Base-by-base conservation (phyloP, 768 basidiomycete species). In the Hygrophorus russula region DNA sequence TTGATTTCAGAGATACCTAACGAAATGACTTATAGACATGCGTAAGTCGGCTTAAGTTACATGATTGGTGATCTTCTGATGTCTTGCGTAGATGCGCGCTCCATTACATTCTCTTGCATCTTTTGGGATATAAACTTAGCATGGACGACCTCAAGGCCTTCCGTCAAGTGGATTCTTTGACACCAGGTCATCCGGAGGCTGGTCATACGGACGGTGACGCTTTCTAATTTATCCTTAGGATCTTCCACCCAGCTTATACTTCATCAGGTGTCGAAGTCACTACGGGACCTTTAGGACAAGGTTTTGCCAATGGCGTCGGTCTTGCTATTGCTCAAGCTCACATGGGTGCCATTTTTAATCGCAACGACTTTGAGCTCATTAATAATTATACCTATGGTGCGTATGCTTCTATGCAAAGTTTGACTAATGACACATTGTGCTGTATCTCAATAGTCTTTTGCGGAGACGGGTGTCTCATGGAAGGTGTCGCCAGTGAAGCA, bases 381-480 rank as follows among this genome's bases (percentile, higher is more conserved):
- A 78, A 82, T 63, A 92, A 92, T 68, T 82, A 78, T 63, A 92
- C 88, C 46, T 97, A 90, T 60, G 83, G 89, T 87, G 52, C 41
- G 61, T 43, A 34, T 5, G 33, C 19, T 31, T 20, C 6, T 12
- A 3, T 29, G 14, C 28, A 20, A 4, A 12, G 13, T n/a, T 18
- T 44, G 13, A 27, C 9, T 28, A 31, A 28, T 10, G 24, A 11
- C 40, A 47, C 24, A 28, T 34, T 20, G 36, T 41, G 34, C 41
- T 36, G 39, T 38, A 46, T 6, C 42, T 45, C 39, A 41, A 14
- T 48, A 88, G 88, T 84, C 41, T 94, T 96, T 69, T 73, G 77
- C 47, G 93, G 93, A 55, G 93, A 97, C 64, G 93, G 93, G 36
- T 97, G 93, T 66, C 72, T 97, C 42, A 92, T 93, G 85, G 93